Evolutionary conservation across 495 filamentous ascomycete species (phyloP), one percentile per base, ranked within the genome.

Genomic region (Geopyxis carbonaria): DNA sequence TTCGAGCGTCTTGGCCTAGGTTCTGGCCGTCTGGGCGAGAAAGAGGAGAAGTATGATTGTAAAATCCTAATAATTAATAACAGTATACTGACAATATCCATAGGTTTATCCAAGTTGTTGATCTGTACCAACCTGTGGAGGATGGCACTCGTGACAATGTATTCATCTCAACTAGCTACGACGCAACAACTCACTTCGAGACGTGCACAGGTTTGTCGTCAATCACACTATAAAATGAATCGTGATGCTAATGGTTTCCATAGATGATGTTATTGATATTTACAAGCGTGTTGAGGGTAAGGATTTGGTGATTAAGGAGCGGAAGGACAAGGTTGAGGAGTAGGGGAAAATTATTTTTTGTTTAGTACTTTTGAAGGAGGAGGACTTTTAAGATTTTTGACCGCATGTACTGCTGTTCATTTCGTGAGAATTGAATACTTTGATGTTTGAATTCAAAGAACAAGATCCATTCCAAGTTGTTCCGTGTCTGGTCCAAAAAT

Each of bases 121-220:
- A 56, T 27, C 66, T 99, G 30, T 95, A 93, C 58, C 85, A 93
- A 64, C 89, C 89, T 24, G 56, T 91, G 36, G 81, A 82, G 57
- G 76, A 78, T 53, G 91, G 91, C 41, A 68, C 67, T 40, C 80
- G 77, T 45, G 84, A 93, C 63, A 80, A 83, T 58, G 79, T 99
- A 59, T 99, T 84, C 66, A 86, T 99, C 55, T 92, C 84, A 50
- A 92, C 87, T 70, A 93, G 84, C 66, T 99, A 99, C 60, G 89
- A 99, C 57, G 78, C 89, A 22, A 91, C 81, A 44, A 89, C 80
- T 50, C 89, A 99, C 66, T 99, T 99, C 52, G 89, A 99, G 70
- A 92, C 83, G 9, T 80, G 75, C 18, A 83, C 78, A 34, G 66
- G 74, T 74, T 66, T 53, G 59, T 40, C 20, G 27, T 30, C 21